A percentile compares a stretch with the other conserved stretches of the same genome.
These are phyloP conservation scores for Vairimorpha necatrix DNA, from an alignment of 371 early-diverging fungal species.

Conservation along the genomic window DNA sequence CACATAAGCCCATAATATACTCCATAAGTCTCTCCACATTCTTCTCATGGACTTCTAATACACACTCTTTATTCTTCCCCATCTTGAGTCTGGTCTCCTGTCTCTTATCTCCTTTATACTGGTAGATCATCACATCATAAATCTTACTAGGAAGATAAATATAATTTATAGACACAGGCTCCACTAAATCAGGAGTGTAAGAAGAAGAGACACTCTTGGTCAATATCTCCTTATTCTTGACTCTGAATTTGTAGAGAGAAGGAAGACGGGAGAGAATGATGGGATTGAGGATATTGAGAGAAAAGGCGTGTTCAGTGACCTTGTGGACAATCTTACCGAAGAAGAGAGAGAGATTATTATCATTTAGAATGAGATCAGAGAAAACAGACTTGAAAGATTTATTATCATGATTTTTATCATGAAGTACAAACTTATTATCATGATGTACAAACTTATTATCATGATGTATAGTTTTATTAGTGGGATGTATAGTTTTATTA, in stretches of 20 bases:
- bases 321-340: slow-evolving; percentile 30
- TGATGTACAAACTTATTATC: background rate
- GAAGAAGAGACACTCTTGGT: background rate
- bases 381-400: background rate
- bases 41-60: background rate
- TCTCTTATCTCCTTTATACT: background rate
- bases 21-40: background rate
- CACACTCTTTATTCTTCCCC: background rate
- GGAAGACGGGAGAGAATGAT: slow-evolving; percentile 23
- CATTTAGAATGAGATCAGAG: background rate
- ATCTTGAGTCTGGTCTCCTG: background rate
- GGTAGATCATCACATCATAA: slow-evolving; percentile 26
- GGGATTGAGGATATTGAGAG: slow-evolving; percentile 12
- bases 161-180: background rate
- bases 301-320: slow-evolving; percentile 15
- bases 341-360: background rate
- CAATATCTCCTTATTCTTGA: background rate
- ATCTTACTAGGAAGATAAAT: slow-evolving; percentile 30
- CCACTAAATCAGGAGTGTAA: background rate
- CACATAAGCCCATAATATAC: background rate
- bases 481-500: too few species aligned
- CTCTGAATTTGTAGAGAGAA: slow-evolving; percentile 21
- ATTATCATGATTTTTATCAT: background rate
- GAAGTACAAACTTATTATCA: background rate
- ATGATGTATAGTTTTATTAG: too few species aligned